Evolutionary conservation across 2,329 filamentous ascomycete genomes (phyloP).

Genomic region (Chrysosporium keratinophilum): DNA sequence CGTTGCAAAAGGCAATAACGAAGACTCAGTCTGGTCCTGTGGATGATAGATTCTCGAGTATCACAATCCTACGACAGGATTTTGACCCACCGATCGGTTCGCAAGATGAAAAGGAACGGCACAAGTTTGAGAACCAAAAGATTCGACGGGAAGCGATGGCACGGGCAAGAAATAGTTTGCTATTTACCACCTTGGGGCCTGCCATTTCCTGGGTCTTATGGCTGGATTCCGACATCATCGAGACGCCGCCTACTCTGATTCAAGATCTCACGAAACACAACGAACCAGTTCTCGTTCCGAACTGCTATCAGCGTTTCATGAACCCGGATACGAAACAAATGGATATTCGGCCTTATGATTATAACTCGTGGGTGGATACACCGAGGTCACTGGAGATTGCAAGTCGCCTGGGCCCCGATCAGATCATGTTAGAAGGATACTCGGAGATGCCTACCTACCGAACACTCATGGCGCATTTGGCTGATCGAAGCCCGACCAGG

Average conservation of each 20-base stretch:
- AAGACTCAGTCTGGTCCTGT: constrained; percentile 76
- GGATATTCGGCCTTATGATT: constrained; percentile 82
- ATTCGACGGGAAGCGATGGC: constrained; percentile 78
- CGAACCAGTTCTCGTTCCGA: constrained; percentile 85
- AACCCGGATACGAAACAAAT: constrained; percentile 60
- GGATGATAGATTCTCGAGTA: constrained; percentile 75
- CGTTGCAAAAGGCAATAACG: constrained; percentile 72
- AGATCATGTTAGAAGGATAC: constrained; percentile 89
- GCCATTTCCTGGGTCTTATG: constrained; percentile 92
- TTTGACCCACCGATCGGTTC: constrained; percentile 71
- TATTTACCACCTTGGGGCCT: constrained; percentile 90
- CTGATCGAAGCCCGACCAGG: constrained; percentile 44
- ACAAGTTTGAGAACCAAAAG: constrained; percentile 88
- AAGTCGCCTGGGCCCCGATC: constrained; percentile 72
- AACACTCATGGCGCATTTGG: constrained; percentile 79
- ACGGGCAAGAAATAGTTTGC: constrained; percentile 80
- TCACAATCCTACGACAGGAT: constrained; percentile 92
- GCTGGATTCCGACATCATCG: constrained; percentile 86
- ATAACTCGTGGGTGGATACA: constrained; percentile 95
- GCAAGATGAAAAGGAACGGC: constrained; percentile 78
- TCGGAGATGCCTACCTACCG: constrained; percentile 86
- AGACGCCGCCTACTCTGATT: constrained; percentile 73
- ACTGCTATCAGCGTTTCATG: constrained; percentile 83
- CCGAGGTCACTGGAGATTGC: constrained; percentile 65
- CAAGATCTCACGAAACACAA: constrained; percentile 83